A percentile compares a stretch with the other conserved stretches of the same genome.
Evolutionary conservation across 148 eudicot species (phyloP).

Genomic region (Camellia japonica): DNA sequence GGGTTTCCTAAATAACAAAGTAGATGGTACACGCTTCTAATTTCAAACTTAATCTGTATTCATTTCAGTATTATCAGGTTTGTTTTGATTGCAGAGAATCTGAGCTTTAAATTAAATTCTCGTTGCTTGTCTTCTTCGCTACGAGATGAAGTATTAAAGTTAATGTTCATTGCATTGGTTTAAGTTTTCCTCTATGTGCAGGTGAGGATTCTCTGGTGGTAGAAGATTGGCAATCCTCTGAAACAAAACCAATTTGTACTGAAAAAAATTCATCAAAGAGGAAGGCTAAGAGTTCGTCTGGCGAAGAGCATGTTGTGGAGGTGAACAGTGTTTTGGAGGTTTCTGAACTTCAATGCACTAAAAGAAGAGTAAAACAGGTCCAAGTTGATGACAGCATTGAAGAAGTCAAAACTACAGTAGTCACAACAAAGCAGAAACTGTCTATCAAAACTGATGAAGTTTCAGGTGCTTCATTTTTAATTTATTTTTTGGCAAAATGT

Average conservation of each 20-base stretch:
- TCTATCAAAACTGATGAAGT: constrained; percentile 27
- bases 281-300: constrained; percentile 21
- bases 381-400: constrained; percentile 19
- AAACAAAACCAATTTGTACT: constrained; percentile 11
- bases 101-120: constrained; percentile 2
- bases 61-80: neutral
- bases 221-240: constrained; percentile 19
- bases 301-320: constrained; percentile 7
- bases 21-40: constrained; percentile 43
- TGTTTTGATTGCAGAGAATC: neutral
- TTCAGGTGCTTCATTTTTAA: constrained; percentile 24
- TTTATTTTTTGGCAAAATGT: neutral
- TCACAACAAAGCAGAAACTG: constrained; percentile 30
- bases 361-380: constrained; percentile 29
- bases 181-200: constrained; percentile 21
- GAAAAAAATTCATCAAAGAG: constrained; percentile 17
- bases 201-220: constrained; percentile 25
- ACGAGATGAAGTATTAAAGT: neutral
- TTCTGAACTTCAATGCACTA: constrained; percentile 34
- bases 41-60: neutral
- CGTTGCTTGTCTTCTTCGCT: neutral
- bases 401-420: constrained; percentile 29
- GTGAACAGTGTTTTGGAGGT: constrained; percentile 21
- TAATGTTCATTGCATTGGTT: neutral
- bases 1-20: constrained; percentile 31